These are phyloP conservation scores for Groenewaldozyma tartarivorans DNA, from an alignment of 805 yeast species.

Conservation along the genomic window DNA sequence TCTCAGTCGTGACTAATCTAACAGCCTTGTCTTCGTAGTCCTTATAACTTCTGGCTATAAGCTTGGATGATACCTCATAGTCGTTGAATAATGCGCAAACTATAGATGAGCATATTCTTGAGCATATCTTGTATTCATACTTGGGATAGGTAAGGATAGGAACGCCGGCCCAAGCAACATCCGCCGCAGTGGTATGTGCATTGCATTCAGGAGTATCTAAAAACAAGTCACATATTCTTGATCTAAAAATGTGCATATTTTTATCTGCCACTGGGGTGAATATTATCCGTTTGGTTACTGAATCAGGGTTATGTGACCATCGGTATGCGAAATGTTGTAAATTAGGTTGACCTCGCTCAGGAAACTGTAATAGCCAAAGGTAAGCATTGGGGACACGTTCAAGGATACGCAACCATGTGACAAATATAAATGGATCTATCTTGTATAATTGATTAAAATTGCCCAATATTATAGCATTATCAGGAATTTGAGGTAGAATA, in stretches of 20 bases:
- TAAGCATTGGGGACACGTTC: conserved; percentile 21
- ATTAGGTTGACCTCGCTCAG: conserved; percentile 20
- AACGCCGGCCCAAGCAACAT: conserved; percentile 26
- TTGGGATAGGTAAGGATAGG: conserved; percentile 26
- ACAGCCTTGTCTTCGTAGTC: conserved; percentile 22
- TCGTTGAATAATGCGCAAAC: conserved; percentile 14
- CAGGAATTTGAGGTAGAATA: conserved; percentile 21
- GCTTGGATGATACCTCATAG: conserved; percentile 5
- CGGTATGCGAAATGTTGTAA: conserved; percentile 17
- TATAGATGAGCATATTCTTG: conserved; percentile 25
- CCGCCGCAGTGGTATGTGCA: conserved; percentile 29
- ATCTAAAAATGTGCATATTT: conserved; percentile 23
- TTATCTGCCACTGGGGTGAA: conserved; percentile 28
- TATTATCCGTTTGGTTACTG: conserved; percentile 19
- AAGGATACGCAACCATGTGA: conserved; percentile 23
- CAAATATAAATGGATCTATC: conserved; percentile 24
- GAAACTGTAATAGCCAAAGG: conserved; percentile 27
- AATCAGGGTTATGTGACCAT: conserved; percentile 18
- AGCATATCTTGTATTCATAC: conserved; percentile 24
- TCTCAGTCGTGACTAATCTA: conserved; percentile 13
- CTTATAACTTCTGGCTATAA: conserved; percentile 18
- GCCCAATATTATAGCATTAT: conserved; percentile 21
- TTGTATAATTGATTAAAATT: conserved; percentile 29
- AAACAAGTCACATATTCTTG: conserved; percentile 25
- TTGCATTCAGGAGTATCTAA: conserved; percentile 29